A percentile compares a stretch with the other conserved stretches of the same genome.
These are phyloP conservation scores for Rhodotorula glutinis DNA, from an alignment of 1,284 basidiomycete genomes.

Conservation along the genomic window DNA sequence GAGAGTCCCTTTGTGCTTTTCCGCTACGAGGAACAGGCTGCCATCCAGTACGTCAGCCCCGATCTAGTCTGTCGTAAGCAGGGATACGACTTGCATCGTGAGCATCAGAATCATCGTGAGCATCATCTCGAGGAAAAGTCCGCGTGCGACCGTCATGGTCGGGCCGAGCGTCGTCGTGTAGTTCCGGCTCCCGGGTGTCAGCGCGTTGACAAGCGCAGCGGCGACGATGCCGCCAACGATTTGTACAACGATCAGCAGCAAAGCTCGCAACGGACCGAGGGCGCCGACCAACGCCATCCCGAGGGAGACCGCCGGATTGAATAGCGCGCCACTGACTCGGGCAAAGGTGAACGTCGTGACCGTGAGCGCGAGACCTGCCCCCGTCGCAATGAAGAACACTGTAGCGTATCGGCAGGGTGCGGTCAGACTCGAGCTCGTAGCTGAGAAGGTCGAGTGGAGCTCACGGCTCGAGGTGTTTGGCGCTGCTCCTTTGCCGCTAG, in stretches of 20 bases:
- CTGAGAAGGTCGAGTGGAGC: conserved; percentile 57
- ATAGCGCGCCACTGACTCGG: conserved; percentile 47
- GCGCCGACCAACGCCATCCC: conserved; percentile 62
- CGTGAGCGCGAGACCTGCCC: conserved; percentile 60
- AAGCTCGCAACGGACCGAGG: conserved; percentile 61
- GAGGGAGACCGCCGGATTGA: conserved; percentile 67
- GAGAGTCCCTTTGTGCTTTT: conserved; percentile 62
- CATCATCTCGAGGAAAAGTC: conserved; percentile 29
- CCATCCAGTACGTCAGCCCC: too few relatives aligned
- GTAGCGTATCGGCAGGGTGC: neutral
- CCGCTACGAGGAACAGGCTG: conserved; percentile 36
- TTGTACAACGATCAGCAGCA: conserved; percentile 58
- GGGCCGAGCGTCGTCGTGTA: conserved; percentile 12
- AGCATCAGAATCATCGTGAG: conserved; percentile 55
- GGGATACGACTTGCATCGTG: conserved; percentile 48
- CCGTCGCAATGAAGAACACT: conserved; percentile 17
- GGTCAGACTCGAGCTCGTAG: conserved; percentile 52
- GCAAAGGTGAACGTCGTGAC: conserved; percentile 44
- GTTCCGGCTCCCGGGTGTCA: conserved; percentile 25
- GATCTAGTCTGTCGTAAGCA: too few relatives aligned
- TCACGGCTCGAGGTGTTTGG: conserved; percentile 22
- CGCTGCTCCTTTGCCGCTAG: neutral
- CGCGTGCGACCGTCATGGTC: conserved; percentile 13
- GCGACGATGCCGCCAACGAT: conserved; percentile 42
- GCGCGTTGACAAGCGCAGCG: conserved; percentile 13